Evolutionary conservation across 2,329 filamentous ascomycete genomes (phyloP).

Genomic region (Exophiala viscosa): DNA sequence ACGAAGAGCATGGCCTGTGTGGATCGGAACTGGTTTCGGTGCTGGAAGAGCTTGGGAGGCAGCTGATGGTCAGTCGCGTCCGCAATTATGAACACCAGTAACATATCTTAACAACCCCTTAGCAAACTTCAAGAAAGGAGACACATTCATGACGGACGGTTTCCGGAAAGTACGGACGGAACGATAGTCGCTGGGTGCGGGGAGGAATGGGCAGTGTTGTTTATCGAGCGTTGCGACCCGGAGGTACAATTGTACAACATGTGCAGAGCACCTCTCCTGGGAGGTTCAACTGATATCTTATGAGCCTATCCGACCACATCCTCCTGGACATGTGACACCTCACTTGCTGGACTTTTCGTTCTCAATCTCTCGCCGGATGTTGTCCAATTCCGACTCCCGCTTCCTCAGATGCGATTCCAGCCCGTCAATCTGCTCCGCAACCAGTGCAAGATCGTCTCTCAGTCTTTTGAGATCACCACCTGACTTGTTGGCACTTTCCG

Average conservation of each 20-base stretch:
- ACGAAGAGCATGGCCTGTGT: constrained; percentile 96
- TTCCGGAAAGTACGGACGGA: constrained; percentile 29
- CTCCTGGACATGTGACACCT: no score
- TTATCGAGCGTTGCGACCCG: constrained; percentile 7
- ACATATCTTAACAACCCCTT: constrained; percentile 9
- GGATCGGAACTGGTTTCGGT: constrained; percentile 89
- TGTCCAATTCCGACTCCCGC: constrained; percentile 70
- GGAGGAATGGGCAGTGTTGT: neutral
- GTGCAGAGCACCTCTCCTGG: constrained; percentile 12
- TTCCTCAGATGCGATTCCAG: constrained; percentile 76
- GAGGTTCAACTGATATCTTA: constrained; percentile 5
- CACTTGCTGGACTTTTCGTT: constrained; percentile 65
- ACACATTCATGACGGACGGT: constrained; percentile 26
- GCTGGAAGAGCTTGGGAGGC: constrained; percentile 97
- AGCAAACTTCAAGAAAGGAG: constrained; percentile 30
- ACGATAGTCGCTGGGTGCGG: constrained; percentile 16
- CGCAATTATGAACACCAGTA: neutral
- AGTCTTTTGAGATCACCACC: constrained; percentile 73
- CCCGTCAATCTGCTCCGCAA: constrained; percentile 92
- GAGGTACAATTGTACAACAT: constrained; percentile 23
- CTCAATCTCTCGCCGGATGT: constrained; percentile 78
- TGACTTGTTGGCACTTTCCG: constrained; percentile 60
- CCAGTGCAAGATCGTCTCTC: constrained; percentile 78
- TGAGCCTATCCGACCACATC: neutral
- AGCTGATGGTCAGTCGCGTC: constrained; percentile 71